Evolutionary conservation across 139 green algal genomes (phyloP), one percentile per base, ranked within the genome.

Genomic region (Yamagishiella unicocca): DNA sequence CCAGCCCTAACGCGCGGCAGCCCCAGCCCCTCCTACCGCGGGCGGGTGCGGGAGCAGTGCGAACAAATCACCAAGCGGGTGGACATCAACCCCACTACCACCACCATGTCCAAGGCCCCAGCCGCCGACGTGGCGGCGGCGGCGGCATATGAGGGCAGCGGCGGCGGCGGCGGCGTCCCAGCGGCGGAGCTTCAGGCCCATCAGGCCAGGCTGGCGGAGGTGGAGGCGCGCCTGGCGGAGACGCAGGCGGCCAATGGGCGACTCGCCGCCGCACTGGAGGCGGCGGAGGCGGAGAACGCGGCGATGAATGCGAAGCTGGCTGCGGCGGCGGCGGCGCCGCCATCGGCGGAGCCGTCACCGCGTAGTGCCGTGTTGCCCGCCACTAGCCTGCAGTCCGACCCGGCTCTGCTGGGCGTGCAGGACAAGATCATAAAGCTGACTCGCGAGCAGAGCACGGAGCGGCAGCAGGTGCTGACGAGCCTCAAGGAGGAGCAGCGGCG

Each of bases 401-500:
- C 81, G 31, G 81, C 81, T 25, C 66, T 87, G 81, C 64, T 87
- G 38, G 81, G 81, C 35, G 81, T 87, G 43, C 81, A 87, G 81
- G 81, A 87, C 31, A 87, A 87, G 46, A 87, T 87, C 19, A 79
- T 87, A 24, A 78, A 67, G 46, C 81, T 87, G 4, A 87, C 81
- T 1, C 64, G 81, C 10, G 81, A 87, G 64, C 81, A 87, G 66
- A 21, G 29, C 6, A 7, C 33, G 22, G 81, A 87, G 67, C 64
- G 81, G 54, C 64, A 75, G 81, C 24, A 37, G 33, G 81, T 77
- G 42, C 66, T 87, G 64, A 79, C 64, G 4, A 67, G 66, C 42
- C 81, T 87, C 6, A 78, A 78, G 64, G 81, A 87, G 81, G 81
- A 87, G 81, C 81, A 87, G 46, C 62, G 81, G n/a, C 81, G 81